phyloP scores from a whole-genome alignment of 2,329 filamentous ascomycete genomes.

The Onygena corvina region DNA sequence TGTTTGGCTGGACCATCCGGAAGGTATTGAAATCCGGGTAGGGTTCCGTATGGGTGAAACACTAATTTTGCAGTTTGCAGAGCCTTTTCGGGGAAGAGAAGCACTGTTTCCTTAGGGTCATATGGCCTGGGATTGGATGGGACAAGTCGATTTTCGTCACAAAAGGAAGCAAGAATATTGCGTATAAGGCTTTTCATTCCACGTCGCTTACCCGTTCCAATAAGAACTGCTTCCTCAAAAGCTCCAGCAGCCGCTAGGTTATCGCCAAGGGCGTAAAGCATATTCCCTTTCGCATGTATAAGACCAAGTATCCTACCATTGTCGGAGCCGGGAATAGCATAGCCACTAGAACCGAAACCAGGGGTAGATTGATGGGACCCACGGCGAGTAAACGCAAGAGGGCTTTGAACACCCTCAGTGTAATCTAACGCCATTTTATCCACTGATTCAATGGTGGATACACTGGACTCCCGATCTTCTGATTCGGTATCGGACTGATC shows the following conservation, averaged over 20 bases:
- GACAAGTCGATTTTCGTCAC: constrained; percentile 32
- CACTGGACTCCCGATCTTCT: constrained; percentile 41
- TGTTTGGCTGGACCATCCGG: constrained; percentile 58
- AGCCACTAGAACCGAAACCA: constrained; percentile 68
- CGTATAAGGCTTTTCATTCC: constrained; percentile 69
- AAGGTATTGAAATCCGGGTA: constrained; percentile 68
- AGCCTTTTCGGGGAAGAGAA: constrained; percentile 73
- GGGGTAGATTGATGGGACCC: constrained; percentile 26
- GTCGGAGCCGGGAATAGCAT: constrained; percentile 69
- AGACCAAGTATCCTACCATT: constrained; percentile 90
- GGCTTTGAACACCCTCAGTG: constrained; percentile 33
- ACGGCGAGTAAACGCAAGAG: constrained; percentile 19
- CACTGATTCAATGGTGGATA: constrained; percentile 42
- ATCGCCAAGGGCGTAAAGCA: constrained; percentile 83
- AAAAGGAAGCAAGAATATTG: constrained; percentile 60
- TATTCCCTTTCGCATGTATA: constrained; percentile 95
- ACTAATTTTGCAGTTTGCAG: constrained; percentile 71
- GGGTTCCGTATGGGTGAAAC: constrained; percentile 60
- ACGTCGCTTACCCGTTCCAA: constrained; percentile 61
- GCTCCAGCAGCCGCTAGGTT: constrained; percentile 68
- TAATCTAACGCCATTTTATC: constrained; percentile 48
- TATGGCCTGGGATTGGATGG: constrained; percentile 25
- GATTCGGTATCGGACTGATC: constrained; percentile 51
- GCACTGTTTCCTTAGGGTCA: constrained; percentile 47
- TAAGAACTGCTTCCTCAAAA: constrained; percentile 88